A percentile compares a stretch with the other conserved stretches of the same genome.
Conservation (phyloP, 768 basidiomycete species). For the Mycena capillaripes region DNA sequence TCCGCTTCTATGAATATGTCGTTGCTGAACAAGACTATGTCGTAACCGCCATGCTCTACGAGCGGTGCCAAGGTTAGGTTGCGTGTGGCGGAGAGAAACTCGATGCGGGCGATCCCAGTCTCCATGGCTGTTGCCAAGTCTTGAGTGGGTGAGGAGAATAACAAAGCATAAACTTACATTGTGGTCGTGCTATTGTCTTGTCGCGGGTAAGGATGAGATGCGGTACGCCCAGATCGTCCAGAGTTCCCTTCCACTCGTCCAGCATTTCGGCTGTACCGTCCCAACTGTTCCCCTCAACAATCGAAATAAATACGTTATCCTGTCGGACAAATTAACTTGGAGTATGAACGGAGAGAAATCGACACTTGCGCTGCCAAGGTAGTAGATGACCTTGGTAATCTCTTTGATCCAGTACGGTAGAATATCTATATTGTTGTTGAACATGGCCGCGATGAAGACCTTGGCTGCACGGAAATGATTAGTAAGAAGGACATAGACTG, state of each 20-base stretch:
- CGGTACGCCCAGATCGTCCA: slow-evolving; percentile 41
- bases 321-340: background rate
- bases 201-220: slow-evolving; percentile 48
- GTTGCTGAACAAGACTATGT: slow-evolving; percentile 58
- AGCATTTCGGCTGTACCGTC: slow-evolving; percentile 51
- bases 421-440: slow-evolving; percentile 53
- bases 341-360: too few relatives aligned
- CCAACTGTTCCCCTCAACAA: slow-evolving; percentile 48
- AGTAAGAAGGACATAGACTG: background rate
- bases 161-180: slow-evolving; percentile 9
- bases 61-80: slow-evolving; percentile 59
- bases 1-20: slow-evolving; percentile 58
- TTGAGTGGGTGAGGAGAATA: background rate
- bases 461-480: slow-evolving; percentile 41
- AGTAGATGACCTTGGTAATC: slow-evolving; percentile 51
- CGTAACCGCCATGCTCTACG: slow-evolving; percentile 51
- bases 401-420: slow-evolving; percentile 56
- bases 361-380: slow-evolving; percentile 48
- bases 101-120: slow-evolving; percentile 47
- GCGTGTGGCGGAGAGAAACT: slow-evolving; percentile 53
- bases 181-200: slow-evolving; percentile 39
- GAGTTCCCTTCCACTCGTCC: slow-evolving; percentile 41
- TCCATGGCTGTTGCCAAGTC: slow-evolving; percentile 28
- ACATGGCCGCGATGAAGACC: slow-evolving; percentile 56
- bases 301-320: slow-evolving; percentile 51